A percentile compares a stretch with the other conserved stretches of the same genome.
Conservation (phyloP, 768 basidiomycete species). For the Saitozyma sp. region DNA sequence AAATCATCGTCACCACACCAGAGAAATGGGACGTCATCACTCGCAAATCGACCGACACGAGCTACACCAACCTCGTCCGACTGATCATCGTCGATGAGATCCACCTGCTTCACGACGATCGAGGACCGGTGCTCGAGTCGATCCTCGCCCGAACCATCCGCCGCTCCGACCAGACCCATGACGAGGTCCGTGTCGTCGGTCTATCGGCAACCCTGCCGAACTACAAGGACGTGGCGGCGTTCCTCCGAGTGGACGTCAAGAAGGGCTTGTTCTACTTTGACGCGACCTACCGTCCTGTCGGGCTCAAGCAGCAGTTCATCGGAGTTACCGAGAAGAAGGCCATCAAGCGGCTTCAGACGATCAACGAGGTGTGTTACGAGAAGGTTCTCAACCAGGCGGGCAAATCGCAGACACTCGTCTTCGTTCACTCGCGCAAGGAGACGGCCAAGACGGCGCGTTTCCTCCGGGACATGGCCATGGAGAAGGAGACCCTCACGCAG, state of each 20-base stretch:
- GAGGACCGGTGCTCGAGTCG: conserved; percentile 92
- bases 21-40: conserved; percentile 99
- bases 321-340: conserved; percentile 99
- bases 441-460: conserved; percentile 95
- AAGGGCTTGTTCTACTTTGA: conserved; percentile 98
- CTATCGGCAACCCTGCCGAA: conserved; percentile 97
- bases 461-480: conserved; percentile 89
- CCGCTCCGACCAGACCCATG: conserved; percentile 88
- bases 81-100: conserved; percentile 98
- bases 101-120: conserved; percentile 94
- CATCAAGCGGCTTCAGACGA: conserved; percentile 95
- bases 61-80: conserved; percentile 93
- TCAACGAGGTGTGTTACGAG: conserved; percentile 99
- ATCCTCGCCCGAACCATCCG: conserved; percentile 86
- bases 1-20: conserved; percentile 97
- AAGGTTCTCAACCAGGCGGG: conserved; percentile 88
- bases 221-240: conserved; percentile 94
- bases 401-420: conserved; percentile 75
- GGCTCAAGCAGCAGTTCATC: conserved; percentile 92
- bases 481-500: conserved; percentile 93
- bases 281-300: conserved; percentile 87
- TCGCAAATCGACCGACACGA: conserved; percentile 93
- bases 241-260: conserved; percentile 87
- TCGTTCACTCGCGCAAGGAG: conserved; percentile 98
- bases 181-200: conserved; percentile 91